phyloP scores from a whole-genome alignment of 2,329 filamentous ascomycete genomes.

The Nemania sp. region DNA sequence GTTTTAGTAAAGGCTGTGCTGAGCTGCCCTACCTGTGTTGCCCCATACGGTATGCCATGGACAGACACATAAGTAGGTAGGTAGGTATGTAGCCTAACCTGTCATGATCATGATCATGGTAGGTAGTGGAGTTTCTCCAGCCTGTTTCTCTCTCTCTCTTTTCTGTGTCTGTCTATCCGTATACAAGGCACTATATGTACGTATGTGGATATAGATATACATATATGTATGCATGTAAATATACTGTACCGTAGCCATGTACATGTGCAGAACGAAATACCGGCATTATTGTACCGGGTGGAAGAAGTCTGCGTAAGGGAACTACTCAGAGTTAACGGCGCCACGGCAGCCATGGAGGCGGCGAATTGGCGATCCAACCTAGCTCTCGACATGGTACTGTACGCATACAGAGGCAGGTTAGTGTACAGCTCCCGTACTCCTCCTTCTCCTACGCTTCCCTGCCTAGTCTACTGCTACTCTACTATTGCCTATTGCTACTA shows the following conservation, averaged over 20 bases:
- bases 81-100: slow-evolving; percentile 2
- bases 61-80: no score
- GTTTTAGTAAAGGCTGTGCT: slow-evolving; percentile 17
- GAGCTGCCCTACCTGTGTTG: not conserved
- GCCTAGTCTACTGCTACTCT: no score
- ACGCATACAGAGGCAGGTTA: no score
- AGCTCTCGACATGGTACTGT: slow-evolving; percentile 27
- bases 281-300: slow-evolving; percentile 21
- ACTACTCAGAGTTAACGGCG: slow-evolving; percentile 34
- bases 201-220: not conserved
- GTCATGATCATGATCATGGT: slow-evolving; percentile 9
- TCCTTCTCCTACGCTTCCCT: not conserved
- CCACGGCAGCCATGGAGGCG: slow-evolving; percentile 35
- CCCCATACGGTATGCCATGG: no score
- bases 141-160: no score
- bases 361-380: slow-evolving; percentile 35
- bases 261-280: slow-evolving; percentile 11
- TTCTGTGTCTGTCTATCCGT: not conserved
- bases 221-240: not conserved
- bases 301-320: slow-evolving; percentile 18
- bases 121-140: slow-evolving; percentile 4
- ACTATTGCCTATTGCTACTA: not conserved
- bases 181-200: not conserved
- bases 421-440: not conserved
- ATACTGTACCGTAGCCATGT: slow-evolving; percentile 5